Evolutionary conservation across 495 filamentous ascomycete species (phyloP).

Genomic region (Peziza echinospora): DNA sequence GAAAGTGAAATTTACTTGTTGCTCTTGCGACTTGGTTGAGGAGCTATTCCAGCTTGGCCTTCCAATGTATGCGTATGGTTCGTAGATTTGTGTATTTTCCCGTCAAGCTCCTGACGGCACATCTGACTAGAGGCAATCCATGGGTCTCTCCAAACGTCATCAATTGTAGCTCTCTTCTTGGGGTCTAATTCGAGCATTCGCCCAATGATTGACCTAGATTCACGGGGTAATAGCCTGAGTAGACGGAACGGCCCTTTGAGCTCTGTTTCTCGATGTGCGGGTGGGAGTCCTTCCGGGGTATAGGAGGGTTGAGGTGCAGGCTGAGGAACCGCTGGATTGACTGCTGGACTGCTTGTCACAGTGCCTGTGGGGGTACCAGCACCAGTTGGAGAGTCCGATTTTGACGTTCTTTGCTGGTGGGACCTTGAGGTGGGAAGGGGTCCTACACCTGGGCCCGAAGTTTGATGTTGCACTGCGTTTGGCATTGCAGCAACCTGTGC

Average conservation of each 20-base stretch:
- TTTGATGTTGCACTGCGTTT: not conserved
- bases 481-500: too few species aligned
- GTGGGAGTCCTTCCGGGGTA: conserved; percentile 8
- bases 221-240: conserved; percentile 72
- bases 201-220: conserved; percentile 72
- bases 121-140: conserved; percentile 40
- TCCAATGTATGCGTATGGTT: conserved; percentile 34
- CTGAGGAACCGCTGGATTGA: conserved; percentile 22
- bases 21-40: not conserved
- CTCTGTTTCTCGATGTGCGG: conserved; percentile 19
- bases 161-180: conserved; percentile 57
- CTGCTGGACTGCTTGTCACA: conserved; percentile 27
- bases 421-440: conserved; percentile 12
- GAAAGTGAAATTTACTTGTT: not conserved
- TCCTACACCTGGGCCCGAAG: too few species aligned
- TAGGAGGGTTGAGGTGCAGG: conserved; percentile 15
- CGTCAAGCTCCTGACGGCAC: conserved; percentile 28
- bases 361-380: conserved; percentile 10
- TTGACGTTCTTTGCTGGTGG: conserved; percentile 10
- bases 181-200: conserved; percentile 85
- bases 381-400: not conserved
- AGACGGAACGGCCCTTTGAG: conserved; percentile 88
- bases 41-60: not conserved
- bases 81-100: conserved; percentile 25
- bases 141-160: conserved; percentile 68